Conservation (phyloP, 139 green algal genomes). For the Coccomyxa sp. region DNA sequence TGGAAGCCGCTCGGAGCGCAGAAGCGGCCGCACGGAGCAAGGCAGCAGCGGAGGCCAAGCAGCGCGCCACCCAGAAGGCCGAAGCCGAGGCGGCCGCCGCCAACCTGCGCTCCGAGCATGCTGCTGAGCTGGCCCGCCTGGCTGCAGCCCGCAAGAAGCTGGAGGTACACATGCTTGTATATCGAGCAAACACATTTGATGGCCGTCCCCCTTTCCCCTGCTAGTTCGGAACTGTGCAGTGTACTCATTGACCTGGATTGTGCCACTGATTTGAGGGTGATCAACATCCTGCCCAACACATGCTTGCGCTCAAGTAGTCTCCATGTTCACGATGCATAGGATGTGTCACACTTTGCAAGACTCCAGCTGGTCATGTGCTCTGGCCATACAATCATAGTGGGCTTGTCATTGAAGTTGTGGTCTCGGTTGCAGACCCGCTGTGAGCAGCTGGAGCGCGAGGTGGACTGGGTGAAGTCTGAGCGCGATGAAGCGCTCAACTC, state of each 20-base stretch:
- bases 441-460: slow-evolving; percentile 34
- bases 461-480: slow-evolving; percentile 47
- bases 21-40: slow-evolving; percentile 6
- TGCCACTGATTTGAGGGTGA: not conserved
- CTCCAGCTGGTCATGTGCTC: too few relatives aligned
- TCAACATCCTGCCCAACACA: not conserved
- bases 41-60: slow-evolving; percentile 14
- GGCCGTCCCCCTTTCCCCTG: not conserved
- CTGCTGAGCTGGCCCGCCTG: slow-evolving; percentile 7
- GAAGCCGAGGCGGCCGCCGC: slow-evolving; percentile 30
- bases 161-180: slow-evolving; percentile 9
- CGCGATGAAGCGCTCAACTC: slow-evolving; percentile 25
- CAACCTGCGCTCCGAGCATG: slow-evolving; percentile 11
- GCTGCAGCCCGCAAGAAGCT: slow-evolving; percentile 10
- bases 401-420: not conserved
- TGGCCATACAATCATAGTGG: not conserved
- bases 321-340: not conserved
- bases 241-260: not conserved
- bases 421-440: slow-evolving; percentile 8
- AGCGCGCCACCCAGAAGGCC: not conserved
- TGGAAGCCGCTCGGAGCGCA: not conserved
- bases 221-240: not conserved
- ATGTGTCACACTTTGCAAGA: not conserved
- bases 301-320: not conserved
- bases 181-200: too few relatives aligned